A percentile compares a stretch with the other conserved stretches of the same genome.
Evolutionary conservation across 257 asterid genomes (phyloP).

Genomic region (Echites panduratus): DNA sequence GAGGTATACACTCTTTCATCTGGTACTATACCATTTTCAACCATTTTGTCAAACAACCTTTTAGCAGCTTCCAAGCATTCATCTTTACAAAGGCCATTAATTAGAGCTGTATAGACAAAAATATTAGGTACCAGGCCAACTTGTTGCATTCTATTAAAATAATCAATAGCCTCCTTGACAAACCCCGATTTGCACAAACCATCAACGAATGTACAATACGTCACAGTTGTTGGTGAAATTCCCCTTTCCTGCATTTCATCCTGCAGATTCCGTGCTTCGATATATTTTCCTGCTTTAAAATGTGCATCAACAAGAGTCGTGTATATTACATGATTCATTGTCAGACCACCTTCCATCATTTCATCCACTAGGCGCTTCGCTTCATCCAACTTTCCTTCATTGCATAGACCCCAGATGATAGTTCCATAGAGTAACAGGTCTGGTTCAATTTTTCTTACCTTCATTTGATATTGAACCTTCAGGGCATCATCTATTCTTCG

Average conservation of each 20-base stretch:
- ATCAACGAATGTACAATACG: constrained; percentile 52
- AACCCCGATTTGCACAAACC: constrained; percentile 73
- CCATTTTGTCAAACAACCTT: constrained; percentile 61
- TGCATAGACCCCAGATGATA: constrained; percentile 78
- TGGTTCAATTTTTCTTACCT: constrained; percentile 41
- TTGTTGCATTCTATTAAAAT: constrained; percentile 42
- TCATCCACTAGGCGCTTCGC: constrained; percentile 49
- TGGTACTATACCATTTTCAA: constrained; percentile 53
- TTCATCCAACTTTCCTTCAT: constrained; percentile 54
- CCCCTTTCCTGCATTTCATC: constrained; percentile 65
- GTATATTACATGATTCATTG: constrained; percentile 57
- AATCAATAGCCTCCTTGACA: constrained; percentile 59
- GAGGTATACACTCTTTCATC: constrained; percentile 65
- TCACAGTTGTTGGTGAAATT: constrained; percentile 51
- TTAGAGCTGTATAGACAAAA: constrained; percentile 60
- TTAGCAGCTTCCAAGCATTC: constrained; percentile 48
- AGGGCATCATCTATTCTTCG: constrained; percentile 59
- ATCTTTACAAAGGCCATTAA: constrained; percentile 67
- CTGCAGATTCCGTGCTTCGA: constrained; percentile 57
- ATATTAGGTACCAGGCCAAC: constrained; percentile 63
- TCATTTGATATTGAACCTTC: constrained; percentile 52
- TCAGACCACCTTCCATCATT: constrained; percentile 56
- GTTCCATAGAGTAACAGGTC: constrained; percentile 69
- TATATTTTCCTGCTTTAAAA: constrained; percentile 63
- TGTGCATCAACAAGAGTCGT: constrained; percentile 64